These are phyloP conservation scores for Exophiala mesophila DNA, from an alignment of 2,329 filamentous ascomycete genomes.

Conservation along the genomic window DNA sequence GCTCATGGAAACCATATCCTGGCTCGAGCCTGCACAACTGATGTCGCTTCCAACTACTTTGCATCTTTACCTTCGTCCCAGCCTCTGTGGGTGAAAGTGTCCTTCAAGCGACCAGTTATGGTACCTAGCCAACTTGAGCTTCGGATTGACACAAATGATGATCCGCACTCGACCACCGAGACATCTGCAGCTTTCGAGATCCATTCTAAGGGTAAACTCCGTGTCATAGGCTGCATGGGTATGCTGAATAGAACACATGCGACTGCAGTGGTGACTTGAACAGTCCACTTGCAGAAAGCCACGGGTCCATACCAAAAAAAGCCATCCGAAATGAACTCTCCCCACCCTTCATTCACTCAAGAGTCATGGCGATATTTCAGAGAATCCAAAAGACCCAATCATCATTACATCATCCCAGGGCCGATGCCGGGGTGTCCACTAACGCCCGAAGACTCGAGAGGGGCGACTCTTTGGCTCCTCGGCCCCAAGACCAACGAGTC, in stretches of 20 bases:
- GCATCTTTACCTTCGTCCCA: background rate
- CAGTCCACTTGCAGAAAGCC: too few species aligned
- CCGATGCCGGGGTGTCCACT: too few species aligned
- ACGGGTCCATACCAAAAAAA: too few species aligned
- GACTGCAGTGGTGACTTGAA: too few species aligned
- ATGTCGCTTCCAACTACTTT: background rate
- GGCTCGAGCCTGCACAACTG: slow-evolving; percentile 5
- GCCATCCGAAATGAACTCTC: too few species aligned
- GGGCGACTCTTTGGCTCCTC: too few species aligned
- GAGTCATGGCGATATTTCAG: too few species aligned
- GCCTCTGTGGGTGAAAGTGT: slow-evolving; percentile 12
- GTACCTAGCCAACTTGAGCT: slow-evolving; percentile 8
- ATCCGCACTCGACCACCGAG: background rate
- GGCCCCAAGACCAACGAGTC: too few species aligned
- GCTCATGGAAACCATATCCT: slow-evolving; percentile 20
- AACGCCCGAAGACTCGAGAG: too few species aligned
- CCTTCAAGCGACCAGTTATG: slow-evolving; percentile 14
- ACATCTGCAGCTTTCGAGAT: background rate
- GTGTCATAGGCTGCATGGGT: background rate
- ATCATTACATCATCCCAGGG: too few species aligned
- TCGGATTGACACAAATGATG: background rate
- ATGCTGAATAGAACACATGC: background rate
- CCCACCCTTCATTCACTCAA: too few species aligned
- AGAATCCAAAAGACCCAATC: too few species aligned
- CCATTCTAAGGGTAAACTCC: slow-evolving; percentile 1